Evolutionary conservation across 208 protist genomes (phyloP), one percentile per base, ranked within the genome.

Genomic region (Trypanosoma melophagium): DNA sequence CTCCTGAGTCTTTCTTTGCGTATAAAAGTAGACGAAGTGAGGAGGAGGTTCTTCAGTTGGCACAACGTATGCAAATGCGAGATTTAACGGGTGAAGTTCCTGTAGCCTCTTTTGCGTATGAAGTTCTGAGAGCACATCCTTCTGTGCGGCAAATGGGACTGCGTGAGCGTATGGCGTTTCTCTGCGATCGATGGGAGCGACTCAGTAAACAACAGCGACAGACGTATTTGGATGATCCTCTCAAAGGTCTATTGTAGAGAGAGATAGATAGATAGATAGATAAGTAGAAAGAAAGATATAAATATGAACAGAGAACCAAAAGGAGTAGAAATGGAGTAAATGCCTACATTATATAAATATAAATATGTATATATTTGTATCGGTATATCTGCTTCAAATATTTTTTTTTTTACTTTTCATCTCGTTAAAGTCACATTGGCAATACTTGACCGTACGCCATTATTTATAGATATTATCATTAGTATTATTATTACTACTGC

Each of bases 111-210:
- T 96, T 94, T 65, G 86, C 82, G 2, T 90, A 87, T 58, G 84
- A 90, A 42, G 81, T 96, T 16, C 61, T 96, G 17, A 87, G 90
- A 60, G 71, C 77, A 25, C 85, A 96, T 61, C 90, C 90, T 4
- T 94, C 87, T 1, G 82, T 96, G 61, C 85, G 87, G 4, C 69
- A 78, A 45, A 93, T 94, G 85, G 86, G 86, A 13, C 56, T 96
- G 35, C 80, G 84, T 7, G 90, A 96, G 71, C 83, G 90, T n/a
- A 93, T 96, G 86, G 79, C 89, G 60, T 94, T 96, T 61, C 61
- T 93, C 21, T 81, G 80, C 44, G 79, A 74, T 21, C 73, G 86
- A 7, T 96, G 90, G 90, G 69, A 81, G 19, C 77, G 81, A 51
- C 80, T 96, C 17, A 86, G 76, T 24, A 52, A 78, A 49, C 79